phyloP scores from a whole-genome alignment of 345 rosid genomes.

The Turritis glabra region DNA sequence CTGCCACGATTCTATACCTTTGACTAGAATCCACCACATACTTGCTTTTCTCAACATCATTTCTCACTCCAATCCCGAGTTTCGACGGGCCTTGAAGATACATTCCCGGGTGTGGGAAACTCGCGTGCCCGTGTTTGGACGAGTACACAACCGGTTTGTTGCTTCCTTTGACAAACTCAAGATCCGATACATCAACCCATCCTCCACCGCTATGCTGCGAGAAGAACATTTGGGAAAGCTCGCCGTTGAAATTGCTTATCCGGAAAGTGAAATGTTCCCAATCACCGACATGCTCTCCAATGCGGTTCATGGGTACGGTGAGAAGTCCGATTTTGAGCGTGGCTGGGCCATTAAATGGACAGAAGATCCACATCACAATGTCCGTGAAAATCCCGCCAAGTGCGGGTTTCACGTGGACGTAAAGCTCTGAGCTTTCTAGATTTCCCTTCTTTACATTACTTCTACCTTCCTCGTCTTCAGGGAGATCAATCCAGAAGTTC shows the following conservation, averaged over 20 bases:
- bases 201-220: slow-evolving; percentile 92
- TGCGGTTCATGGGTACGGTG: slow-evolving; percentile 62
- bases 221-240: slow-evolving; percentile 66
- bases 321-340: slow-evolving; percentile 74
- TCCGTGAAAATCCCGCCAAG: slow-evolving; percentile 87
- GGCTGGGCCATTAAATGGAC: slow-evolving; percentile 92
- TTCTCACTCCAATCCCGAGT: slow-evolving; percentile 77
- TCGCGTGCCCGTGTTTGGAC: slow-evolving; percentile 83
- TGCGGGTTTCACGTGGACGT: slow-evolving; percentile 84
- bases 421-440: slow-evolving; percentile 77
- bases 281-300: slow-evolving; percentile 84
- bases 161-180: slow-evolving; percentile 61
- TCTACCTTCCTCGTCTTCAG: slow-evolving; percentile 51
- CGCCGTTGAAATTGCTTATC: slow-evolving; percentile 72
- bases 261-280: slow-evolving; percentile 93
- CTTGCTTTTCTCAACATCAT: slow-evolving; percentile 65
- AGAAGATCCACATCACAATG: slow-evolving; percentile 88
- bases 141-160: slow-evolving; percentile 75
- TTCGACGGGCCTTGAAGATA: slow-evolving; percentile 80
- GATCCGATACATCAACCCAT: slow-evolving; percentile 64
- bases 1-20: slow-evolving; percentile 62
- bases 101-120: slow-evolving; percentile 79
- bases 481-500: slow-evolving; percentile 84
- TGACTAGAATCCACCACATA: slow-evolving; percentile 64
- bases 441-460: slow-evolving; percentile 52